Conservation (phyloP, 768 basidiomycete species). For the Lyophyllum shimeji region DNA sequence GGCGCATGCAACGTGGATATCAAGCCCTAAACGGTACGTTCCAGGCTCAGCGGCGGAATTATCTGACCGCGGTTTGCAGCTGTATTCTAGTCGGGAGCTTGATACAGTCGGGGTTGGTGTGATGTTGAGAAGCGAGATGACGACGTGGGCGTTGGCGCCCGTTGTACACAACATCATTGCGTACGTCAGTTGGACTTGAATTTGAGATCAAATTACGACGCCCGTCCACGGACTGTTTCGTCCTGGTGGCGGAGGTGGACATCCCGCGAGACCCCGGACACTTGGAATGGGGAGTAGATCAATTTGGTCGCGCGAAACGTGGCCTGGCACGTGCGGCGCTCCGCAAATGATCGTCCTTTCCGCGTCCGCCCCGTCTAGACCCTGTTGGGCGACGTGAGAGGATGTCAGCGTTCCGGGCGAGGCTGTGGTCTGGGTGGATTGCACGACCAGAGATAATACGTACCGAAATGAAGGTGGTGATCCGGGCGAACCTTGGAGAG, state of each 20-base stretch:
- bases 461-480: neutral
- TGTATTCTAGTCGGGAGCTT: neutral
- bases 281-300: neutral
- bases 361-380: neutral
- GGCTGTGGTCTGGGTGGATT: neutral
- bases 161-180: neutral
- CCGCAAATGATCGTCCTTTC: neutral
- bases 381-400: neutral
- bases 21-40: neutral
- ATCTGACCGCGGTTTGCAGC: neutral
- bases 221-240: too few relatives aligned
- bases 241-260: neutral
- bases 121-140: neutral
- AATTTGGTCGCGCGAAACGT: neutral
- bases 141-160: conserved; percentile 2
- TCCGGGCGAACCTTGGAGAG: neutral
- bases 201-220: too few relatives aligned
- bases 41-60: neutral
- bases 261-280: neutral
- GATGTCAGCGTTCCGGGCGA: neutral
- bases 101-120: neutral
- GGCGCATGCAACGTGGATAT: neutral
- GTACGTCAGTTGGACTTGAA: neutral
- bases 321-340: neutral
- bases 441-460: neutral